Base-by-base conservation (phyloP, 352 stramenopile species). In the Blastocystis sp. region DNA sequence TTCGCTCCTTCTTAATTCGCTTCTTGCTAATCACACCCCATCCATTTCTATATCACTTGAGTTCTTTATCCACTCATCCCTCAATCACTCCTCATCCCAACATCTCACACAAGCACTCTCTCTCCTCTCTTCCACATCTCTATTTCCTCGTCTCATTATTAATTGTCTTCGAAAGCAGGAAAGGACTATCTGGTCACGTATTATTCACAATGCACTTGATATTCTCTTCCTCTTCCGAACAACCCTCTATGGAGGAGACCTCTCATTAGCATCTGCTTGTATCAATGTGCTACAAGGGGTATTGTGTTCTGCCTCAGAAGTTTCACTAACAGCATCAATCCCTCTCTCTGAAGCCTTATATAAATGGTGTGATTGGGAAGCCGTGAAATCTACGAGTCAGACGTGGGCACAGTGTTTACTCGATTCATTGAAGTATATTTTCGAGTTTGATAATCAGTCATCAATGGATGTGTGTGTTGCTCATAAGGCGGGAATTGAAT, bases 101-200 rank as follows among this genome's bases (percentile, higher is more conserved):
- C 53, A 42, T 40, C 73, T 84, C 13, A 19, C 40, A n/a, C 19
- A 58, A 0, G 33, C 73, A 9, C 42, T 84, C 6, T 24, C 4
- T 27, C 35, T 40, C 3, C 73, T 84, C 30, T 27, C 73, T 17
- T 22, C 51, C 3, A 30, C 59, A 1, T 30, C 73, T 13, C 27
- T 84, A 44, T 84, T 84, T 30, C 73, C 73, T 15, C 9, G 15
- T 9, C 24, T 84, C 11, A 44, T 84, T 4, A 44, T 84, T 17
- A 30, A 60, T 51, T 84, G 73, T 68, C 73, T 84, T 11, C 73
- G 73, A 37, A 84, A 84, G 33, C 51, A 84, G 53, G 73, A 84
- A 64, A 44, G 73, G 13, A 54, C 73, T 27, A 84, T 57, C 0
- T 84, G 73, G 73, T 19, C 27, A 24, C 48, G 53, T 17, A 51